A percentile compares a stretch with the other conserved stretches of the same genome.
Evolutionary conservation across 495 filamentous ascomycete genomes (phyloP).

Genomic region (Platismatia glauca): DNA sequence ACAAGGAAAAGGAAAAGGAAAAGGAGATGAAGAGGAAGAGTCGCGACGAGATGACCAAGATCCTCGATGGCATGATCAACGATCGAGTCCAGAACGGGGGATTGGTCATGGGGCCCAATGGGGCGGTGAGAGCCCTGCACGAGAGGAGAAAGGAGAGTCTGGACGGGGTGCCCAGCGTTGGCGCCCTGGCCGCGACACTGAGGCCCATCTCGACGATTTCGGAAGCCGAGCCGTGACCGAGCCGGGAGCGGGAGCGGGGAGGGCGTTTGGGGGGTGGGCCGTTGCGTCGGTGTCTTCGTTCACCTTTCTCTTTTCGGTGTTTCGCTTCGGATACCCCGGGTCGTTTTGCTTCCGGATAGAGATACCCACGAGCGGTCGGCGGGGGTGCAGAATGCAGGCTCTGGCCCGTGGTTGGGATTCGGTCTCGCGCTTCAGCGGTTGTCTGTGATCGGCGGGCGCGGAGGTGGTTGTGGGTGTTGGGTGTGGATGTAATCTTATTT

Average conservation of each 20-base stretch:
- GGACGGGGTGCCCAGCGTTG: conserved; percentile 14
- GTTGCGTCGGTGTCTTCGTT: too few relatives aligned
- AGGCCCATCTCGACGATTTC: conserved; percentile 19
- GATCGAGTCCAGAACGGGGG: conserved; percentile 67
- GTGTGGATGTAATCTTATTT: too few relatives aligned
- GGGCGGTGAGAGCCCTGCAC: conserved; percentile 42
- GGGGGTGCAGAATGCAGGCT: too few relatives aligned
- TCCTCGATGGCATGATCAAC: conserved; percentile 92
- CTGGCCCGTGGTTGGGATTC: not conserved
- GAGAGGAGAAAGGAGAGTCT: conserved; percentile 20
- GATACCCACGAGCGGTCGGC: not conserved
- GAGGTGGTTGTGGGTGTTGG: too few relatives aligned
- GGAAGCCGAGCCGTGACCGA: conserved; percentile 14
- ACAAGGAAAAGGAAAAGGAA: conserved; percentile 24
- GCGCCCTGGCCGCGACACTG: conserved; percentile 21
- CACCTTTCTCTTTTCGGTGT: not conserved
- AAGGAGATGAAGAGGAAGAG: conserved; percentile 53
- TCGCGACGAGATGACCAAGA: conserved; percentile 79
- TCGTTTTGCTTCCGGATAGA: not conserved
- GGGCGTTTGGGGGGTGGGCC: not conserved
- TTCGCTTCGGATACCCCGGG: not conserved
- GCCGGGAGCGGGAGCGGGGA: too few relatives aligned
- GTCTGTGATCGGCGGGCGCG: not conserved
- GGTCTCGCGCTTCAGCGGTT: not conserved
- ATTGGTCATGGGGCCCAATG: conserved; percentile 49